Percentiles rank a stretch among this genome's conserved stretches.
Evolutionary conservation across 441 rosid genomes (phyloP).

Genomic region (Sinapis alba): DNA sequence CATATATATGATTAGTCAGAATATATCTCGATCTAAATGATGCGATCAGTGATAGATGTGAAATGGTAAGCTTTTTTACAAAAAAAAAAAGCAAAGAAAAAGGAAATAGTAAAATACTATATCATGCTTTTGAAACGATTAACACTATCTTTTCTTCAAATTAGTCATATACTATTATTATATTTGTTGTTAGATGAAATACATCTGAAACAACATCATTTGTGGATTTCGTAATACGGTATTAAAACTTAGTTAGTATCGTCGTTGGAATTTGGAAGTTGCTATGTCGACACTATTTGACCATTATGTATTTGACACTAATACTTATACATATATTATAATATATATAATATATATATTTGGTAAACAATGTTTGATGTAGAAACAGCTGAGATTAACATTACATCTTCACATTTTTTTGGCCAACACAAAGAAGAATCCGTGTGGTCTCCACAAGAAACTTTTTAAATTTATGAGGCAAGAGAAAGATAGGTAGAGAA

Average conservation of each 20-base stretch:
- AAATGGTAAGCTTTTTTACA: not conserved
- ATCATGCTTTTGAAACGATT: not conserved
- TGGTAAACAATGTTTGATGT: slow-evolving; percentile 4
- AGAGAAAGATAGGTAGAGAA: slow-evolving; percentile 18
- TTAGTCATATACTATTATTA: not conserved
- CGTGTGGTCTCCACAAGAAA: slow-evolving; percentile 32
- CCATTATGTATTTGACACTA: not conserved
- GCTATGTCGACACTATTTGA: slow-evolving; percentile 19
- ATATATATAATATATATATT: not conserved
- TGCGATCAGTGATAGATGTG: not conserved
- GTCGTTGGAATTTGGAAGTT: not conserved
- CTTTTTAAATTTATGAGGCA: slow-evolving; percentile 36
- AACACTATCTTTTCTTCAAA: not conserved
- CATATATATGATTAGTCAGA: not conserved
- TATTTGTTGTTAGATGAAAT: not conserved
- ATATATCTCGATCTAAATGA: not conserved
- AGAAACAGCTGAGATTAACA: slow-evolving; percentile 3
- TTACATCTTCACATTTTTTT: slow-evolving; percentile 6
- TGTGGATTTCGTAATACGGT: not conserved
- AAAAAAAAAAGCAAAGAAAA: no score
- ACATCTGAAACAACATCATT: not conserved
- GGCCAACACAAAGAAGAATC: slow-evolving; percentile 13
- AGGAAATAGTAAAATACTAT: no score
- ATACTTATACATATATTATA: not conserved
- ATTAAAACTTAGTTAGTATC: not conserved